Percentiles rank a stretch among this genome's conserved stretches.
Evolutionary conservation across 2,329 filamentous ascomycete genomes (phyloP).

Genomic region (Ilyonectria sp.): DNA sequence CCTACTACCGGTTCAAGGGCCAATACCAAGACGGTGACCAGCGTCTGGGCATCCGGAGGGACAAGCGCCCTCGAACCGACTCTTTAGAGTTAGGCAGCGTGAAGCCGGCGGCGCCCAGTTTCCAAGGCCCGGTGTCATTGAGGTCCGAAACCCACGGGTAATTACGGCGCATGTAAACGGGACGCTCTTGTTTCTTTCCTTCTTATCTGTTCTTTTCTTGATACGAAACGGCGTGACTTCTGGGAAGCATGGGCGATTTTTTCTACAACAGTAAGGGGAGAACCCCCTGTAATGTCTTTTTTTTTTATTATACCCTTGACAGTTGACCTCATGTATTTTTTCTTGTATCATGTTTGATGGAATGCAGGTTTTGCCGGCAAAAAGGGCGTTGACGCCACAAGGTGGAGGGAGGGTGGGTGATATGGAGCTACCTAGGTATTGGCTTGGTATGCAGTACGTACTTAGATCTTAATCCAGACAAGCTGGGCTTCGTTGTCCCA

Average conservation of each 20-base stretch:
- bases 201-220: conserved; percentile 20
- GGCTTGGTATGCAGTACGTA: conserved; percentile 7
- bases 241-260: conserved; percentile 44
- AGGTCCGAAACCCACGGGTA: conserved; percentile 52
- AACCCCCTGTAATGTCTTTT: conserved; percentile 35
- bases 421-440: conserved; percentile 9
- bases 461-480: conserved; percentile 19
- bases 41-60: conserved; percentile 74
- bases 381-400: conserved; percentile 29
- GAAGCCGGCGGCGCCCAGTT: conserved; percentile 60
- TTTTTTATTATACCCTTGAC: conserved; percentile 40
- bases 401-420: conserved; percentile 18
- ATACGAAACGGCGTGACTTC: conserved; percentile 41
- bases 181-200: conserved; percentile 25
- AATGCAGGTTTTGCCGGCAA: conserved; percentile 31
- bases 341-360: conserved; percentile 34
- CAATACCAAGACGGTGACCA: conserved; percentile 86
- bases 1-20: conserved; percentile 89
- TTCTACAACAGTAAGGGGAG: conserved; percentile 36
- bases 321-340: conserved; percentile 41
- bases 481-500: neutral
- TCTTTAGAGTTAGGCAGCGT: conserved; percentile 83
- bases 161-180: conserved; percentile 18
- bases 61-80: conserved; percentile 61
- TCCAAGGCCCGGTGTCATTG: conserved; percentile 69